phyloP scores from a whole-genome alignment of 305 asterid species.

The Ajuga reptans region DNA sequence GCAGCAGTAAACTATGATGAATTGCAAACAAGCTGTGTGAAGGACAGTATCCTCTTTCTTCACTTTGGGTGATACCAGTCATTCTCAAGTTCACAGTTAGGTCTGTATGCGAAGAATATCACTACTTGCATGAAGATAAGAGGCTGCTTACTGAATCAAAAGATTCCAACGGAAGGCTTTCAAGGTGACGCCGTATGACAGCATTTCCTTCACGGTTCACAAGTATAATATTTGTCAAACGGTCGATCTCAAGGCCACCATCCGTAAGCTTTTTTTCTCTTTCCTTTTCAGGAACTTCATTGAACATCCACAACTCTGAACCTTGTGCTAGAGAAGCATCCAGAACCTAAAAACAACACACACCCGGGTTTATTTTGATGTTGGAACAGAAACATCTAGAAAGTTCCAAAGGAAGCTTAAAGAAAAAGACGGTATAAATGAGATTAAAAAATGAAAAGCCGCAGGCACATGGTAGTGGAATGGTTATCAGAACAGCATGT shows the following conservation, averaged over 20 bases:
- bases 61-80: constrained; percentile 1
- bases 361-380: not conserved
- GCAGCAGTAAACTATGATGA: not conserved
- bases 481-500: constrained; percentile 24
- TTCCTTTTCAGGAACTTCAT: constrained; percentile 69
- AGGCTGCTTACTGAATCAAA: constrained; percentile 68
- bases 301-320: constrained; percentile 93
- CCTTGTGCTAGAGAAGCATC: constrained; percentile 81
- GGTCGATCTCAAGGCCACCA: constrained; percentile 73
- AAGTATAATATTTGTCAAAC: constrained; percentile 56
- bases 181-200: constrained; percentile 80
- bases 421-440: not conserved
- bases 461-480: constrained; percentile 18
- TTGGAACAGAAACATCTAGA: not conserved
- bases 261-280: constrained; percentile 67
- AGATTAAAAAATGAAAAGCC: constrained; percentile 21
- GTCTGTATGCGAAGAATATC: constrained; percentile 10
- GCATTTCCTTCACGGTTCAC: constrained; percentile 89
- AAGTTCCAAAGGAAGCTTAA: constrained; percentile 13
- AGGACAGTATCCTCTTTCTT: not conserved
- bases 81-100: constrained; percentile 9
- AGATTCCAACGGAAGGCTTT: constrained; percentile 86
- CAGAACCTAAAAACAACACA: constrained; percentile 52
- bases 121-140: not conserved
- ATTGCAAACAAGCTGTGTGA: not conserved